Evolutionary conservation across 192 early-diverging fungal species (phyloP).

Genomic region (Mycoemilia scoparia): DNA sequence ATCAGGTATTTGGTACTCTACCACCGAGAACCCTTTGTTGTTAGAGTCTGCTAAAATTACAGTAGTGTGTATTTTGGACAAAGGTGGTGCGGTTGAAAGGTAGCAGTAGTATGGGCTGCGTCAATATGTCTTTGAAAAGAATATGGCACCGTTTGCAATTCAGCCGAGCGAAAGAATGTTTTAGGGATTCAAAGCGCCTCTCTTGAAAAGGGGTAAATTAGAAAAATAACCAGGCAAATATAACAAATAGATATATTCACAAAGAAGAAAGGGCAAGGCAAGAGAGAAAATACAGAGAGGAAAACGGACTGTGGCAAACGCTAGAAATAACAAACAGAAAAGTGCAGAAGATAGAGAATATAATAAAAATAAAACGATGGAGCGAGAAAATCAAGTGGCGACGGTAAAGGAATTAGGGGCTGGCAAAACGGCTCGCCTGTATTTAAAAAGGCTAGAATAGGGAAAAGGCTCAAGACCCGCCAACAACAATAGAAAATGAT

Average conservation of each 20-base stretch:
- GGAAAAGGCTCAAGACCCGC: too few species aligned
- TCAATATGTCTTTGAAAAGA: too few species aligned
- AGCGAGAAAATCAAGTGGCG: background rate
- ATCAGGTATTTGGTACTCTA: too few species aligned
- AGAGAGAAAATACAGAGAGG: constrained; percentile 1
- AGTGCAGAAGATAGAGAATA: background rate
- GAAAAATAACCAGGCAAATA: background rate
- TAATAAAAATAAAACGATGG: background rate
- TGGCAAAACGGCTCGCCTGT: too few species aligned
- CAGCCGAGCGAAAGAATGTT: background rate
- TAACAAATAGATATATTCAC: background rate
- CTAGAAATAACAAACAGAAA: background rate
- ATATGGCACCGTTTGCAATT: too few species aligned
- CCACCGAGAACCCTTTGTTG: background rate
- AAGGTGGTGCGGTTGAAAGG: too few species aligned
- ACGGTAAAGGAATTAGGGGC: background rate
- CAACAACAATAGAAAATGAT: too few species aligned
- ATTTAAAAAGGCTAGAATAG: too few species aligned
- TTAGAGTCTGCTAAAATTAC: background rate
- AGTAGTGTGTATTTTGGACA: constrained; percentile 1
- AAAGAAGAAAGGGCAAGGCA: background rate
- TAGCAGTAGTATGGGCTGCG: too few species aligned
- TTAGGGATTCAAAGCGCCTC: background rate
- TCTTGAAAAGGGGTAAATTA: background rate
- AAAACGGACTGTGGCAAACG: background rate